Percentiles rank a stretch among this genome's conserved stretches.
Conservation (phyloP, 2,329 filamentous ascomycete genomes). For the Fusarium euwallaceae region DNA sequence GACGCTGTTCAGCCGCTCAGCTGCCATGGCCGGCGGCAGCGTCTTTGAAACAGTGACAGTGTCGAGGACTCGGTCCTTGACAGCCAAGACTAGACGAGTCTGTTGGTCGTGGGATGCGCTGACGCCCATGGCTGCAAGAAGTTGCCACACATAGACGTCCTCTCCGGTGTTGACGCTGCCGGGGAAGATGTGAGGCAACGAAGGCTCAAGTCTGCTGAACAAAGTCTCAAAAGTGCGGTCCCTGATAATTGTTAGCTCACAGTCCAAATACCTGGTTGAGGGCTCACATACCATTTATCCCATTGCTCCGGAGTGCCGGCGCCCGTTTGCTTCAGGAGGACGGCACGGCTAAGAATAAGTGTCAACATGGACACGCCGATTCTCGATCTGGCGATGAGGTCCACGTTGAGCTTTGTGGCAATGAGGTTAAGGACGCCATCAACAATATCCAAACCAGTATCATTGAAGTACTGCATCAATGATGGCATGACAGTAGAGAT, state of each 20-base stretch:
- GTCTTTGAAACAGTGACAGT: slow-evolving; percentile 92
- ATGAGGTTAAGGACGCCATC: slow-evolving; percentile 90
- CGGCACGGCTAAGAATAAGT: slow-evolving; percentile 92
- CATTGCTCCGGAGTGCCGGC: slow-evolving; percentile 78
- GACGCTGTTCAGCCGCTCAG: slow-evolving; percentile 87
- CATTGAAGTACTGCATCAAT: slow-evolving; percentile 89
- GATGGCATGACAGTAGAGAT: slow-evolving; percentile 89
- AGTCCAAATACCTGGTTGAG: neutral
- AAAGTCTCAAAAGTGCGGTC: slow-evolving; percentile 84
- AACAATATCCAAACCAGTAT: slow-evolving; percentile 91
- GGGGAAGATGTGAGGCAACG: slow-evolving; percentile 88
- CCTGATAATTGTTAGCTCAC: slow-evolving; percentile 62
- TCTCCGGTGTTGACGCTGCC: slow-evolving; percentile 90
- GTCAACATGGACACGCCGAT: slow-evolving; percentile 92
- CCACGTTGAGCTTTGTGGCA: slow-evolving; percentile 84
- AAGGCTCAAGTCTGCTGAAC: slow-evolving; percentile 88
- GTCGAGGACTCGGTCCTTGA: slow-evolving; percentile 98
- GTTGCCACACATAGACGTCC: slow-evolving; percentile 98
- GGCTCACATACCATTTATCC: slow-evolving; percentile 77
- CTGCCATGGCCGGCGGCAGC: slow-evolving; percentile 86
- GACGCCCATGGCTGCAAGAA: slow-evolving; percentile 94
- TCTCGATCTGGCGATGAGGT: slow-evolving; percentile 86
- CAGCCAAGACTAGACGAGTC: slow-evolving; percentile 91
- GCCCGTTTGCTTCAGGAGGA: slow-evolving; percentile 88
- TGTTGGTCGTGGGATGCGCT: slow-evolving; percentile 95